Evolutionary conservation across 2,329 filamentous ascomycete genomes (phyloP).

Genomic region (Fusarium staphyleae): DNA sequence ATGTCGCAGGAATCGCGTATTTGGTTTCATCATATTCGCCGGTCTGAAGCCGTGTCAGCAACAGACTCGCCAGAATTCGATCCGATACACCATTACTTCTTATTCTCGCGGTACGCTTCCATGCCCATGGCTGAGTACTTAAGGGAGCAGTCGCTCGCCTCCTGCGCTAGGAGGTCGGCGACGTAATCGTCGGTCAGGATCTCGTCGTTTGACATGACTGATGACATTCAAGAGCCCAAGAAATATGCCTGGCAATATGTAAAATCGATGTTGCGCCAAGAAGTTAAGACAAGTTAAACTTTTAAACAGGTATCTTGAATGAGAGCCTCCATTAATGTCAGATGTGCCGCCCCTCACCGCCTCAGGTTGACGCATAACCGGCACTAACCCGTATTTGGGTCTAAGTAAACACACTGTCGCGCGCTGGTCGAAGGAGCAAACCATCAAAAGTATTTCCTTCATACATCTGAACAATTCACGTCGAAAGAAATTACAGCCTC

Average conservation of each 20-base stretch:
- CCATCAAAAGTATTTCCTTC: background rate
- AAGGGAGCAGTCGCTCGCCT: conserved; percentile 76
- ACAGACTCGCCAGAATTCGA: conserved; percentile 17
- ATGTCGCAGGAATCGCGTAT: conserved; percentile 86
- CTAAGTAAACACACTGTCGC: conserved; percentile 50
- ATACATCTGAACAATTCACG: too few species aligned
- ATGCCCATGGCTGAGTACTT: conserved; percentile 79
- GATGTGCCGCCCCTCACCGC: conserved; percentile 37
- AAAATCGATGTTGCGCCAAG: conserved; percentile 7
- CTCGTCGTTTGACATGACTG: conserved; percentile 54
- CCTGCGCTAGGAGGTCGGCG: conserved; percentile 77
- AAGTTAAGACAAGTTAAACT: conserved; percentile 10
- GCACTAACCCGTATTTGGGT: conserved; percentile 42
- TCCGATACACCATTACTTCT: conserved; percentile 52
- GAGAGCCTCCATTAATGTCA: conserved; percentile 22
- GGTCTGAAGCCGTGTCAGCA: conserved; percentile 56
- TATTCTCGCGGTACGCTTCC: conserved; percentile 63
- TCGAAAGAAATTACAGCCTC: background rate
- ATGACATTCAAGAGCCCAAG: background rate
- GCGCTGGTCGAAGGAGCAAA: conserved; percentile 7
- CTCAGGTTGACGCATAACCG: conserved; percentile 1
- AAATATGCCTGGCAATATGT: conserved; percentile 2
- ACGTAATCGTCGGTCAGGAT: conserved; percentile 78
- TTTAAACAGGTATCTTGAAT: conserved; percentile 1
- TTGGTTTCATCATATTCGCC: conserved; percentile 79